These are phyloP conservation scores for Globisporangium mamillatum DNA, from an alignment of 352 stramenopile genomes.

Conservation along the genomic window DNA sequence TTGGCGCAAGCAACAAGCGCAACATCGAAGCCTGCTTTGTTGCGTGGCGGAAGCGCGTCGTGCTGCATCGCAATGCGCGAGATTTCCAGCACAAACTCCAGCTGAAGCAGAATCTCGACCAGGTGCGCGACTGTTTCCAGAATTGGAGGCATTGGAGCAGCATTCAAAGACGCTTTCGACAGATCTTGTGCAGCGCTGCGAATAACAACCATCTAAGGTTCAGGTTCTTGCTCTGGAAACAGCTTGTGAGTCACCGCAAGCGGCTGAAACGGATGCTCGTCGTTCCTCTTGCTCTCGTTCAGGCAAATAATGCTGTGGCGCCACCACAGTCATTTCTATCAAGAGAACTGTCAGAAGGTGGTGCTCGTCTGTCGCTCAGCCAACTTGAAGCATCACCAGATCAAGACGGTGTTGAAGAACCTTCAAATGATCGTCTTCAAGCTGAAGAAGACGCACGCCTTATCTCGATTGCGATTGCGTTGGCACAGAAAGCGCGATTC, in stretches of 20 bases:
- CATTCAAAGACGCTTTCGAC: conserved; percentile 27
- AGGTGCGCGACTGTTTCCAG: conserved; percentile 21
- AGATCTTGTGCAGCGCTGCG: conserved; percentile 36
- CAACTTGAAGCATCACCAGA: background rate
- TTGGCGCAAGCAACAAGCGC: conserved; percentile 28
- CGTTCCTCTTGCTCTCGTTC: conserved; percentile 1
- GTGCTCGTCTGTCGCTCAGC: background rate
- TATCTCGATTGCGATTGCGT: conserved; percentile 15
- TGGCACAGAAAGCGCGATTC: conserved; percentile 38
- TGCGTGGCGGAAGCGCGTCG: conserved; percentile 37
- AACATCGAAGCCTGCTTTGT: conserved; percentile 31
- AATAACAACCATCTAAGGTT: conserved; percentile 37
- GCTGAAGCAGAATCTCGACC: conserved; percentile 9
- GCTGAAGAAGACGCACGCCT: background rate
- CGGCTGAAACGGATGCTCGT: conserved; percentile 27
- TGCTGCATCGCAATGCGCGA: conserved; percentile 22
- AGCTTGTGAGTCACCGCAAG: conserved; percentile 29
- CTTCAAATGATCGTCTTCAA: background rate
- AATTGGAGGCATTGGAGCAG: conserved; percentile 36
- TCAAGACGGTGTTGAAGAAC: background rate
- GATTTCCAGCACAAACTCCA: conserved; percentile 19
- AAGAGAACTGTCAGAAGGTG: background rate
- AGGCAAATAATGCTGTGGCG: background rate
- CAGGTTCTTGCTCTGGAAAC: conserved; percentile 52
- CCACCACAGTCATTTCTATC: background rate